These are phyloP conservation scores for Leccinum incarnatum DNA, from an alignment of 768 basidiomycete genomes.

Conservation along the genomic window DNA sequence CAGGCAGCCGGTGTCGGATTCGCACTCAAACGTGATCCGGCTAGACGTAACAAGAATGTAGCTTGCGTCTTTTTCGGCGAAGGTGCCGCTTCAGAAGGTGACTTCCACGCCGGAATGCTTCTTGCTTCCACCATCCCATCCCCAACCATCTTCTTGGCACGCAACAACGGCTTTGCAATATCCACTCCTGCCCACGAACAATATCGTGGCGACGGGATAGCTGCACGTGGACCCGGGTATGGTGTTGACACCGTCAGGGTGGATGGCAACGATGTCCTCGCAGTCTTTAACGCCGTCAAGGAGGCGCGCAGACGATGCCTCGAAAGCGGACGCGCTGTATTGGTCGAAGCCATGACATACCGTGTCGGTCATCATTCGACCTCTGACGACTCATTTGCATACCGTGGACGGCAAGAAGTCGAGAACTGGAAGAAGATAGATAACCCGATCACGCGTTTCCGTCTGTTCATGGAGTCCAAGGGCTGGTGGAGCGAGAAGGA, in stretches of 20 bases:
- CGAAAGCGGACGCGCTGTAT: slow-evolving; percentile 75
- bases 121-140: slow-evolving; percentile 75
- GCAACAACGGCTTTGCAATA: slow-evolving; percentile 93
- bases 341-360: slow-evolving; percentile 91
- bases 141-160: slow-evolving; percentile 70
- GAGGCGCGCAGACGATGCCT: slow-evolving; percentile 72
- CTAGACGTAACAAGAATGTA: slow-evolving; percentile 64
- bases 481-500: slow-evolving; percentile 83
- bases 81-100: slow-evolving; percentile 91
- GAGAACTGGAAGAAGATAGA: slow-evolving; percentile 90
- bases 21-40: slow-evolving; percentile 77
- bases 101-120: slow-evolving; percentile 90
- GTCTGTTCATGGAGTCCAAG: slow-evolving; percentile 77
- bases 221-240: slow-evolving; percentile 84
- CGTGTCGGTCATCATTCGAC: slow-evolving; percentile 94
- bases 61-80: slow-evolving; percentile 93
- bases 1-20: slow-evolving; percentile 93
- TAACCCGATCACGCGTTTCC: slow-evolving; percentile 82
- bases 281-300: slow-evolving; percentile 70
- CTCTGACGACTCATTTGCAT: slow-evolving; percentile 94
- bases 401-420: slow-evolving; percentile 85
- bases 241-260: slow-evolving; percentile 90
- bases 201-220: slow-evolving; percentile 91
- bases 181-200: slow-evolving; percentile 90
- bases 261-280: slow-evolving; percentile 90